phyloP scores from a whole-genome alignment of 768 basidiomycete species.

The Dendrothele bispora region DNA sequence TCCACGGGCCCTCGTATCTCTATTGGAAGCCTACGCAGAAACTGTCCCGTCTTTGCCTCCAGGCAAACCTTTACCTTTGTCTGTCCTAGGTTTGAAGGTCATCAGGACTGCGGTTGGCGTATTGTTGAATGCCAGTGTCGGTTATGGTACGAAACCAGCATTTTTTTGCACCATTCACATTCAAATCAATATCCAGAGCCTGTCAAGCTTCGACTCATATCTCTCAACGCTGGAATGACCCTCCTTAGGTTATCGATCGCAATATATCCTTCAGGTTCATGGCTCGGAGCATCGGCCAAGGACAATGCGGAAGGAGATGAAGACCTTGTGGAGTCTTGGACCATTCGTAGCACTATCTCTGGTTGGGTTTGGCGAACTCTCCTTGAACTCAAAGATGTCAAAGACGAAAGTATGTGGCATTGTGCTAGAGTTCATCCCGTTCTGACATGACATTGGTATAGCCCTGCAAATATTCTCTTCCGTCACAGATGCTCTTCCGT shows the following conservation, averaged over 20 bases:
- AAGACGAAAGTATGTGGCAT: constrained; percentile 67
- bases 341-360: constrained; percentile 59
- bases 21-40: constrained; percentile 71
- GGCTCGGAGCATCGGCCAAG: constrained; percentile 38
- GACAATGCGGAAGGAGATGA: constrained; percentile 22
- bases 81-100: constrained; percentile 65
- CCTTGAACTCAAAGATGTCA: constrained; percentile 70
- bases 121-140: constrained; percentile 74
- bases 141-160: constrained; percentile 57
- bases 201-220: constrained; percentile 65
- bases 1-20: constrained; percentile 61
- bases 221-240: constrained; percentile 66
- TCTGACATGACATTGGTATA: constrained; percentile 15
- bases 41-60: constrained; percentile 34
- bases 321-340: constrained; percentile 58
- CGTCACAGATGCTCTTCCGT: constrained; percentile 64
- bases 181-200: constrained; percentile 52
- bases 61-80: constrained; percentile 46
- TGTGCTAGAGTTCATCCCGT: too few relatives aligned
- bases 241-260: constrained; percentile 66
- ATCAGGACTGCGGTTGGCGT: constrained; percentile 79
- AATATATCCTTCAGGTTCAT: constrained; percentile 73
- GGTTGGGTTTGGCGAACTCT: constrained; percentile 80
- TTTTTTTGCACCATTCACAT: too few relatives aligned
- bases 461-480: constrained; percentile 59